Conservation (phyloP, 2,329 filamentous ascomycete genomes). For the Chaetomium globosum region DNA sequence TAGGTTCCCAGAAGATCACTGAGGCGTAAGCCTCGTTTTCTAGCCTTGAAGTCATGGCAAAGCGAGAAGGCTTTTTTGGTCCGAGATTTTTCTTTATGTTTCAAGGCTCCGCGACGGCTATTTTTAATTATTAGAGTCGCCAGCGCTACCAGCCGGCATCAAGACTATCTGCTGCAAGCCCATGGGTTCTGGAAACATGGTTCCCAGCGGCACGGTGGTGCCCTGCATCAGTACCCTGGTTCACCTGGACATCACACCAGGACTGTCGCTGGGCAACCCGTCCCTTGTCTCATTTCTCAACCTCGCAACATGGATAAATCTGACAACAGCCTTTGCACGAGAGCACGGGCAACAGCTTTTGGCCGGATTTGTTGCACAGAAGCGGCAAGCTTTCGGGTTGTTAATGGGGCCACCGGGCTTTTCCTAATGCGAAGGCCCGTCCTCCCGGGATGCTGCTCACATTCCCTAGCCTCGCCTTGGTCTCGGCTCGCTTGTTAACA, state of each 20-base stretch:
- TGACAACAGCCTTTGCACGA: not conserved
- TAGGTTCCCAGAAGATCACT: not conserved
- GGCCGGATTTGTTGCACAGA: not conserved
- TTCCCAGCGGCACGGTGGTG: slow-evolving; percentile 6
- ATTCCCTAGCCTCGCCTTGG: not conserved
- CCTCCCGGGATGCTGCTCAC: not conserved
- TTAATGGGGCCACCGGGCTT: slow-evolving; percentile 2
- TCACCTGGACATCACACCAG: slow-evolving; percentile 3
- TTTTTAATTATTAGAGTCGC: slow-evolving; percentile 11
- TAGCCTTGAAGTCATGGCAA: not conserved
- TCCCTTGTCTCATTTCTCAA: not conserved
- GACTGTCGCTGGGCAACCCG: slow-evolving; percentile 17
- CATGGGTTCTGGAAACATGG: slow-evolving; percentile 21
- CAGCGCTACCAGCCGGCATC: slow-evolving; percentile 5
- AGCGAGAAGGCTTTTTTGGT: not conserved
- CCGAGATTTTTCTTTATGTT: slow-evolving; percentile 12
- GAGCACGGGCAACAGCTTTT: slow-evolving; percentile 1
- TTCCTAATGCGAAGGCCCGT: slow-evolving; percentile 20
- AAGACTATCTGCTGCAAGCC: slow-evolving; percentile 8
- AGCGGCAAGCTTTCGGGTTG: not conserved
- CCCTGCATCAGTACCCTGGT: slow-evolving; percentile 9
- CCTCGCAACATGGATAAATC: slow-evolving; percentile 18
- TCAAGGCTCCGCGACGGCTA: slow-evolving; percentile 28
- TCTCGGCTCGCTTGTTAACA: not conserved
- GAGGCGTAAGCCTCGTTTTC: not conserved